Conservation (phyloP, 768 basidiomycete genomes). For the Tricholomella constricta region DNA sequence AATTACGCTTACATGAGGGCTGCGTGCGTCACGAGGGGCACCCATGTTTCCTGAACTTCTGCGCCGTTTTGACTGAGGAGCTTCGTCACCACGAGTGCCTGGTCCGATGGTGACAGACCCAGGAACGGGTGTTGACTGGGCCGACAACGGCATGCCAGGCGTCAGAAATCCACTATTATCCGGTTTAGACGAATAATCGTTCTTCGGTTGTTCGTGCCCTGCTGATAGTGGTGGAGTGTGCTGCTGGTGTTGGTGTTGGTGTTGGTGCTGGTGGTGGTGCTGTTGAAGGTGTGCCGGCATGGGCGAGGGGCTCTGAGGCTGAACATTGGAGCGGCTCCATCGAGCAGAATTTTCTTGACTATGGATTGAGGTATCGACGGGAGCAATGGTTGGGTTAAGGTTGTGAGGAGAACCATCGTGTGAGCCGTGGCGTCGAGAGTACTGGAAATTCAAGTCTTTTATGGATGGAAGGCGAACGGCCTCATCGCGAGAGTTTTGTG, state of each 20-base stretch:
- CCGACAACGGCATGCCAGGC: conserved; percentile 47
- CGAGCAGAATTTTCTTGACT: conserved; percentile 33
- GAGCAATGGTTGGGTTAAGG: conserved; percentile 8
- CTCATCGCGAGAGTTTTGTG: conserved; percentile 40
- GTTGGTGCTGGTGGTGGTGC: conserved; percentile 39
- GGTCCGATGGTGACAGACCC: conserved; percentile 36
- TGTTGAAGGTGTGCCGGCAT: conserved; percentile 28
- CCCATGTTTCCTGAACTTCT: conserved; percentile 40
- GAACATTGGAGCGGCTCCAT: conserved; percentile 31
- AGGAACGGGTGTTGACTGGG: conserved; percentile 41
- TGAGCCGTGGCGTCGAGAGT: conserved; percentile 31
- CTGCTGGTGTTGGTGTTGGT: conserved; percentile 47
- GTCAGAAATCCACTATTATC: conserved; percentile 52
- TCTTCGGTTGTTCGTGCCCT: conserved; percentile 41
- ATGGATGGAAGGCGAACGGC: conserved; percentile 64
- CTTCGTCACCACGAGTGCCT: conserved; percentile 37
- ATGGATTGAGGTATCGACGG: conserved; percentile 27
- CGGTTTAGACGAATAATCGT: conserved; percentile 48
- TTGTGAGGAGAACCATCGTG: conserved; percentile 31
- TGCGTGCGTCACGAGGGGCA: conserved; percentile 47
- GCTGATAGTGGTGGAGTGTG: conserved; percentile 50
- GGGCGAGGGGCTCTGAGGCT: conserved; percentile 25
- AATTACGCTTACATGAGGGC: conserved; percentile 48
- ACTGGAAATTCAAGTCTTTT: conserved; percentile 70
- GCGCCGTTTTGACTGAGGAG: conserved; percentile 43